These are phyloP conservation scores for Citrullus colocynthis DNA, from an alignment of 306 rosid species.

Conservation along the genomic window DNA sequence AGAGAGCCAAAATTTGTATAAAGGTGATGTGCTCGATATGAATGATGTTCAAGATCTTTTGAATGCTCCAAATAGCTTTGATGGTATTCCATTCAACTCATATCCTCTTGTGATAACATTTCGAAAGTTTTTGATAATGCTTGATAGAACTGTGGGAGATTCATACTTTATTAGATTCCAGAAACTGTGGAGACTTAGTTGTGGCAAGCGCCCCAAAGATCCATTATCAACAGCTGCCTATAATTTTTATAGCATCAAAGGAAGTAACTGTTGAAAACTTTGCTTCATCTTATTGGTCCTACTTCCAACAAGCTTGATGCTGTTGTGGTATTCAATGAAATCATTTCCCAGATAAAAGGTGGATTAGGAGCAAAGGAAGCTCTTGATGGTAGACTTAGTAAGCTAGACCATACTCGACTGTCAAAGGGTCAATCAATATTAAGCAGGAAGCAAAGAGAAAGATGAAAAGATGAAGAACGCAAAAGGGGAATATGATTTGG, in stretches of 20 bases:
- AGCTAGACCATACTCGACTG: constrained; percentile 22
- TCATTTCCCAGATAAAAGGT: constrained; percentile 50
- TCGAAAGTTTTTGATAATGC: constrained; percentile 51
- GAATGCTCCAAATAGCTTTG: constrained; percentile 33
- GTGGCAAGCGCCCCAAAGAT: constrained; percentile 5
- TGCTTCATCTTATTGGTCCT: constrained; percentile 48
- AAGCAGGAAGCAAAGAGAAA: constrained; percentile 21
- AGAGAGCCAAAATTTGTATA: background rate
- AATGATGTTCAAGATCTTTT: constrained; percentile 23
- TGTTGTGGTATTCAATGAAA: constrained; percentile 41
- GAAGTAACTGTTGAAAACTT: constrained; percentile 44
- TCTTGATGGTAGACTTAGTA: constrained; percentile 28
- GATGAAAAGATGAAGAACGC: constrained; percentile 38
- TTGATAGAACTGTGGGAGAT: constrained; percentile 47
- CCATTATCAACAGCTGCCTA: constrained; percentile 16
- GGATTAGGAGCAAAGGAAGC: constrained; percentile 15
- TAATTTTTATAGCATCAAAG: constrained; percentile 26
- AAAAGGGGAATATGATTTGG: constrained; percentile 53
- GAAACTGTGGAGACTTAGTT: constrained; percentile 5
- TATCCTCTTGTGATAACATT: constrained; percentile 63
- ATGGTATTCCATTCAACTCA: constrained; percentile 19
- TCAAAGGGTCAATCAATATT: constrained; percentile 27
- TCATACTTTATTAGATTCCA: constrained; percentile 43
- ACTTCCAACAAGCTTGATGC: constrained; percentile 38
- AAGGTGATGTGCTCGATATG: constrained; percentile 16